Percentiles rank a stretch among this genome's conserved stretches.
phyloP scores from a whole-genome alignment of 371 early-diverging fungal genomes.

The Dipsacomyces acuminosporus region DNA sequence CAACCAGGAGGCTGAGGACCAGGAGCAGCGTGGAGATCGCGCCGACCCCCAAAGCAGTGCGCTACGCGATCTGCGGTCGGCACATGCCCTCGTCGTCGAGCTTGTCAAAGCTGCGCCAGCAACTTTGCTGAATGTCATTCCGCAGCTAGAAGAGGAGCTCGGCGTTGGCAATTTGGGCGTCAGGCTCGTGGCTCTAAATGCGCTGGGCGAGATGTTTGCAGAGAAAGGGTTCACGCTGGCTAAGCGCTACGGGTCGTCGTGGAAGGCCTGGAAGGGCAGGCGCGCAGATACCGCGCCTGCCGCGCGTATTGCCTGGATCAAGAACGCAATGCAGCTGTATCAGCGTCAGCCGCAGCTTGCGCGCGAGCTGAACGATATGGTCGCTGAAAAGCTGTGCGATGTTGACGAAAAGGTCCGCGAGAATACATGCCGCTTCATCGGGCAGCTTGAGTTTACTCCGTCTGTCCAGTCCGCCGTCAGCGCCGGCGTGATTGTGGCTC shows the following conservation, averaged over 20 bases:
- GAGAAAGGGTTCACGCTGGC: constrained; percentile 65
- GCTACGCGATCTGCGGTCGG: constrained; percentile 60
- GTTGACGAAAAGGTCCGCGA: constrained; percentile 91
- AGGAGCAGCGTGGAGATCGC: constrained; percentile 18
- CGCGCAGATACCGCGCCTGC: constrained; percentile 61
- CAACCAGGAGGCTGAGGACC: constrained; percentile 37
- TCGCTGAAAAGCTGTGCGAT: constrained; percentile 75
- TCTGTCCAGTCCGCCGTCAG: constrained; percentile 53
- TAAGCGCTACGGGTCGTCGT: constrained; percentile 70
- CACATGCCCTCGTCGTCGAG: constrained; percentile 75
- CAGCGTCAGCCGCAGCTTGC: constrained; percentile 62
- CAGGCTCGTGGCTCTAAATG: constrained; percentile 69
- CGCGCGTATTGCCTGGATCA: constrained; percentile 75
- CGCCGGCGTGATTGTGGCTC: constrained; percentile 55
- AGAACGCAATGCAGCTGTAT: constrained; percentile 59
- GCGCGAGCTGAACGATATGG: constrained; percentile 62
- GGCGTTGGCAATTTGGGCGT: constrained; percentile 70
- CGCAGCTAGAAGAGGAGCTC: constrained; percentile 92
- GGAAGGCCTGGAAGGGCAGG: constrained; percentile 86
- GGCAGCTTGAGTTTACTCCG: constrained; percentile 56
- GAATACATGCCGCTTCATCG: constrained; percentile 64
- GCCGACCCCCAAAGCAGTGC: constrained; percentile 47
- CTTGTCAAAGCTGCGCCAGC: constrained; percentile 70
- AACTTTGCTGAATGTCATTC: constrained; percentile 82
- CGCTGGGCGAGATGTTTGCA: constrained; percentile 82